Percentiles rank a stretch among this genome's conserved stretches.
These are phyloP conservation scores for Yamadazyma scolyti DNA, from an alignment of 805 yeast species.

Conservation along the genomic window DNA sequence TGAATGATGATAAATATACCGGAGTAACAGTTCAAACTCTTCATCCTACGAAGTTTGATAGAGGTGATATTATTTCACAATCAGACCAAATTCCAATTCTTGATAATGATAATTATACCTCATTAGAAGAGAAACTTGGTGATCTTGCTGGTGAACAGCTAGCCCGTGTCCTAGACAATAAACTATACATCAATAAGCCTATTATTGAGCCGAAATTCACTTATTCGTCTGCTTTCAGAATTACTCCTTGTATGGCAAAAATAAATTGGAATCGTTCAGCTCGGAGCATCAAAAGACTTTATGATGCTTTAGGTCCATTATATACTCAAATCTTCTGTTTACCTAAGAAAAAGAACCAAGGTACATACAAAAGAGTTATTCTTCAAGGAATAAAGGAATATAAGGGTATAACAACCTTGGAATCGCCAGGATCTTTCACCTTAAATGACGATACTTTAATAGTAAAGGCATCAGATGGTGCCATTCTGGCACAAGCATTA, in stretches of 20 bases:
- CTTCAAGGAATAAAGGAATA: conserved; percentile 35
- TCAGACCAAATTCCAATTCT: conserved; percentile 40
- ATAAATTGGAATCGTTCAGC: conserved; percentile 47
- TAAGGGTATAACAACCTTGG: neutral
- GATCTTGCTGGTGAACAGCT: conserved; percentile 60
- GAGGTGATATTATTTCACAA: conserved; percentile 67
- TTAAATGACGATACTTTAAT: conserved; percentile 18
- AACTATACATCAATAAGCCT: conserved; percentile 15
- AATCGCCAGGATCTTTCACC: neutral
- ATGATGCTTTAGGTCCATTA: conserved; percentile 55
- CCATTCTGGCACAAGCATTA: conserved; percentile 30
- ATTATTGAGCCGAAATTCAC: conserved; percentile 20
- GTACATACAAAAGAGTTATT: conserved; percentile 43
- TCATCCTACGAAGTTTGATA: conserved; percentile 84
- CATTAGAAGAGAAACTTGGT: conserved; percentile 53
- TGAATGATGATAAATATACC: conserved; percentile 57
- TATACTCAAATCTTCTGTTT: conserved; percentile 40
- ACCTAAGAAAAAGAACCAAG: conserved; percentile 27
- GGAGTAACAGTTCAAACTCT: conserved; percentile 90
- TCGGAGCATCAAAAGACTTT: conserved; percentile 35
- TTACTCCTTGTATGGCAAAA: conserved; percentile 36
- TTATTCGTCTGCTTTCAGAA: conserved; percentile 57
- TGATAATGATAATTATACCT: conserved; percentile 38
- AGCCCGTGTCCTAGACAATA: conserved; percentile 36
- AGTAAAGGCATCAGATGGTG: conserved; percentile 44